Percentiles rank a stretch among this genome's conserved stretches.
These are phyloP conservation scores for Teratosphaeria pseudoeucalypti DNA, from an alignment of 2,329 filamentous ascomycete species.

Conservation along the genomic window DNA sequence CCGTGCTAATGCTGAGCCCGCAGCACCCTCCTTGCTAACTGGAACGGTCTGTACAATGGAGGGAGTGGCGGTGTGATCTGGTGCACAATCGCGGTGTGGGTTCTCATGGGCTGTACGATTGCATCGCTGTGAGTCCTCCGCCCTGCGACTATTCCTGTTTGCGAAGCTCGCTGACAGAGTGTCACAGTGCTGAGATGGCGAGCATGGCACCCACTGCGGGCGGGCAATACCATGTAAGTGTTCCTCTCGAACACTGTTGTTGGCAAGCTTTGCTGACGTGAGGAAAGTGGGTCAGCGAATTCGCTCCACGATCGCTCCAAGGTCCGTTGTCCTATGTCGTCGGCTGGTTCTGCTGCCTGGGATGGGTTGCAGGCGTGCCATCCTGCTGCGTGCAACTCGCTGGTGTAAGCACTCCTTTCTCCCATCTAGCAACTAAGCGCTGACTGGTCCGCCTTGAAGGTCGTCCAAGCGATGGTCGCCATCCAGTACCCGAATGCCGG, in stretches of 20 bases:
- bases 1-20: not conserved
- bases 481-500: slow-evolving; percentile 18
- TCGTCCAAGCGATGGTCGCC: slow-evolving; percentile 23
- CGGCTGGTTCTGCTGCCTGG: slow-evolving; percentile 31
- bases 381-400: slow-evolving; percentile 21
- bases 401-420: slow-evolving; percentile 4
- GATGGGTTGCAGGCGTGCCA: slow-evolving; percentile 24
- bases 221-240: slow-evolving; percentile 5
- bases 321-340: slow-evolving; percentile 37
- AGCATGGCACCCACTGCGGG: slow-evolving; percentile 24
- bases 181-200: slow-evolving; percentile 19
- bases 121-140: slow-evolving; percentile 13
- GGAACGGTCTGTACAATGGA: slow-evolving; percentile 22
- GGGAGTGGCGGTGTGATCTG: slow-evolving; percentile 22
- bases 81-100: slow-evolving; percentile 24
- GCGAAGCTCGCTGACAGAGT: not conserved
- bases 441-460: not conserved
- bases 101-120: slow-evolving; percentile 23
- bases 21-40: slow-evolving; percentile 30
- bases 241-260: not conserved
- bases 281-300: slow-evolving; percentile 26
- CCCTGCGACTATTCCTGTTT: not conserved
- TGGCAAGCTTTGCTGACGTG: not conserved
- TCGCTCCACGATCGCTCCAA: slow-evolving; percentile 32
- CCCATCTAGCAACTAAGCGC: not conserved